Conservation (phyloP, 345 rosid genomes). For the Eucalyptus cladocalyx region DNA sequence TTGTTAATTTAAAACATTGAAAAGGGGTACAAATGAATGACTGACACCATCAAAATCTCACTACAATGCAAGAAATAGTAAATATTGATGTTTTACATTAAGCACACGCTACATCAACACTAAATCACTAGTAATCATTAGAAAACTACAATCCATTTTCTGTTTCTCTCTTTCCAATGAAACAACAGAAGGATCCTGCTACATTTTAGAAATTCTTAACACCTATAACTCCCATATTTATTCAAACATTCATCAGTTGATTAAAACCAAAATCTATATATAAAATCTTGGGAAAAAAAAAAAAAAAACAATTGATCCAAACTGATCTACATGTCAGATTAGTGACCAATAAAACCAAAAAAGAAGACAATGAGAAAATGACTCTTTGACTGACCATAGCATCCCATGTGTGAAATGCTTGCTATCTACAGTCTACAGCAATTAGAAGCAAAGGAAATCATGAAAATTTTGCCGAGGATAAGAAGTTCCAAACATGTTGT, state of each 20-base stretch:
- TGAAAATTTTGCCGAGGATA: neutral
- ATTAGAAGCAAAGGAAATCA: neutral
- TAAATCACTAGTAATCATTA: neutral
- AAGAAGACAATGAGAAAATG: neutral
- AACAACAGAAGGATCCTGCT: neutral
- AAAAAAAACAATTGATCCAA: neutral
- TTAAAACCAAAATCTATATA: neutral
- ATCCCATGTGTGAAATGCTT: neutral
- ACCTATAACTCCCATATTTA: neutral
- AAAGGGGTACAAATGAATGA: neutral
- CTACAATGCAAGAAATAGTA: neutral
- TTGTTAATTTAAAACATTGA: neutral
- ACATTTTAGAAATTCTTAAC: neutral
- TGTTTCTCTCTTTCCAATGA: neutral
- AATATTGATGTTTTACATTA: neutral
- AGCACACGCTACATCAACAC: neutral
- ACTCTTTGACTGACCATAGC: neutral
- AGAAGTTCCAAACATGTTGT: neutral
- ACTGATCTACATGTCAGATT: neutral
- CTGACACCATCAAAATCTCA: neutral
- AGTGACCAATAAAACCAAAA: neutral
- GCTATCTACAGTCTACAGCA: neutral
- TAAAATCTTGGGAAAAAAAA: neutral
- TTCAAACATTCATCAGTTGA: neutral
- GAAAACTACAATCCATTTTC: neutral